These are phyloP conservation scores for Xylaria hypoxylon DNA, from an alignment of 2,329 filamentous ascomycete genomes.

Conservation along the genomic window DNA sequence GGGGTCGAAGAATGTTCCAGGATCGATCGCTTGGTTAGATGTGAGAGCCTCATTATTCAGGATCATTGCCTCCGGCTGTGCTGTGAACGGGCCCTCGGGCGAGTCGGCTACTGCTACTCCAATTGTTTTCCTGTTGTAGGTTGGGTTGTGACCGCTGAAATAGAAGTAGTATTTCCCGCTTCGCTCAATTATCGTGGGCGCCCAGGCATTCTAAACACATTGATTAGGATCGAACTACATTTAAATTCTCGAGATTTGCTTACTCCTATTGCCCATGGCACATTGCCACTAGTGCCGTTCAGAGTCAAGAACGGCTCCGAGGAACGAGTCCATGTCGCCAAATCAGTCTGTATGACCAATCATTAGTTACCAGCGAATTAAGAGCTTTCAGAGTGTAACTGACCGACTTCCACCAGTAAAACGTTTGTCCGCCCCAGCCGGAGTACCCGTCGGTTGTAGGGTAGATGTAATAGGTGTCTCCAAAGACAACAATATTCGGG, in stretches of 20 bases:
- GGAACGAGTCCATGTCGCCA: constrained; percentile 57
- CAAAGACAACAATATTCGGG: constrained; percentile 49
- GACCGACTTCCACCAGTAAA: constrained; percentile 60
- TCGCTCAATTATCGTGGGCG: constrained; percentile 70
- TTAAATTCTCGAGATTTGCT: not conserved
- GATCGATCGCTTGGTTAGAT: constrained; percentile 66
- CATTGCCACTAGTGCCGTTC: constrained; percentile 60
- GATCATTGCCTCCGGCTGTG: constrained; percentile 65
- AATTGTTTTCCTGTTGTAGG: constrained; percentile 68
- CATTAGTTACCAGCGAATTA: not conserved
- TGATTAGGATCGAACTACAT: not conserved
- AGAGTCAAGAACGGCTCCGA: constrained; percentile 58
- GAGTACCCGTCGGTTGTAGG: constrained; percentile 59
- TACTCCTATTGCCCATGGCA: constrained; percentile 71
- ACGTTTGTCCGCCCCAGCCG: constrained; percentile 60
- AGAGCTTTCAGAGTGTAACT: constrained; percentile 1
- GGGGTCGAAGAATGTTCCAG: constrained; percentile 70
- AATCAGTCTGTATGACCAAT: constrained; percentile 46
- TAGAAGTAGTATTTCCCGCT: constrained; percentile 74
- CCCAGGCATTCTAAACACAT: constrained; percentile 66
- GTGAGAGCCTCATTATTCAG: constrained; percentile 61
- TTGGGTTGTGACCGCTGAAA: constrained; percentile 66
- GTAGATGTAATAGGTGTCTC: constrained; percentile 60
- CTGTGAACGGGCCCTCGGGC: constrained; percentile 70
- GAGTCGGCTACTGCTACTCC: constrained; percentile 68